A percentile compares a stretch with the other conserved stretches of the same genome.
Evolutionary conservation across 805 yeast genomes (phyloP).

Genomic region (Candida pini): DNA sequence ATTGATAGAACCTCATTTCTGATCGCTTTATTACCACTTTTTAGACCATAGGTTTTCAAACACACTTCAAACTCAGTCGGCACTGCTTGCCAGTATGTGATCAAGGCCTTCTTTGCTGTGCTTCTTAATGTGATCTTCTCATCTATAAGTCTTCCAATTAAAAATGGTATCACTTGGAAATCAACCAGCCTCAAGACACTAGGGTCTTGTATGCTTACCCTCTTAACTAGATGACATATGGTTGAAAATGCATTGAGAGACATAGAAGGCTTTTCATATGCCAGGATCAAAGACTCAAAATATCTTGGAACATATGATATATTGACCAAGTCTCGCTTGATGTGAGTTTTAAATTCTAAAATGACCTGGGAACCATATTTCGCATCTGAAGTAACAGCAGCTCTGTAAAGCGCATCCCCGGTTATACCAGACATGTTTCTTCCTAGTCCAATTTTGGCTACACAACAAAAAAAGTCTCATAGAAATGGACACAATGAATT

Average conservation of each 20-base stretch:
- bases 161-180: slow-evolving; percentile 43
- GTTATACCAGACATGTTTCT: slow-evolving; percentile 13
- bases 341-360: slow-evolving; percentile 41
- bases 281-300: slow-evolving; percentile 43
- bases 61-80: slow-evolving; percentile 42
- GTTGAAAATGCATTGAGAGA: slow-evolving; percentile 45
- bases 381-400: slow-evolving; percentile 18
- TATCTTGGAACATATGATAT: slow-evolving; percentile 43
- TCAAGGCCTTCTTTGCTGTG: slow-evolving; percentile 47
- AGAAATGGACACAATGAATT: too few relatives aligned
- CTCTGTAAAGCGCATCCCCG: slow-evolving; percentile 21
- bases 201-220: slow-evolving; percentile 54
- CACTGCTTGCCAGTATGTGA: slow-evolving; percentile 50
- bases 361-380: slow-evolving; percentile 20
- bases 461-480: too few relatives aligned
- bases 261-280: slow-evolving; percentile 34
- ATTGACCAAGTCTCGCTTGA: slow-evolving; percentile 51
- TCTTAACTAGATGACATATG: slow-evolving; percentile 49
- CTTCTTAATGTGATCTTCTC: slow-evolving; percentile 30
- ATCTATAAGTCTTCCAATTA: slow-evolving; percentile 43
- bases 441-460: too few relatives aligned
- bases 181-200: slow-evolving; percentile 36
- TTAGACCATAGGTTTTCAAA: slow-evolving; percentile 39
- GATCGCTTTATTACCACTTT: slow-evolving; percentile 32
- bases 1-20: slow-evolving; percentile 40